Conservation (phyloP, 257 asterid species). For the Forsythia suspensa region DNA sequence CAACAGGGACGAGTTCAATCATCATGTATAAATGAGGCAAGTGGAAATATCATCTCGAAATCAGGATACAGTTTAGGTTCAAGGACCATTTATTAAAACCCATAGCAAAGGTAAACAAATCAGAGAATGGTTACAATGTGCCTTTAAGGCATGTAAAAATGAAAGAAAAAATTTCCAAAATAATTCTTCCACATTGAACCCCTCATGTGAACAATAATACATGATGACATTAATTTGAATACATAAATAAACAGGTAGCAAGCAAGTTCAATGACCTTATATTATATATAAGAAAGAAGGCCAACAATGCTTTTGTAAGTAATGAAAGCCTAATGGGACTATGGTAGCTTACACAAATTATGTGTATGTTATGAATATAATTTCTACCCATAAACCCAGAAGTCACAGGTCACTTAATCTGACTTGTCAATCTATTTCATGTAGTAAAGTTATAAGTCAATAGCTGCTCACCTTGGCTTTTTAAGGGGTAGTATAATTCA, state of each 20-base stretch:
- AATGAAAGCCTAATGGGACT: neutral
- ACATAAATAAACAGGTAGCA: neutral
- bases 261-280: neutral
- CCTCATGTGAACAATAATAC: neutral
- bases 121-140: neutral
- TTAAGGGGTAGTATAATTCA: neutral
- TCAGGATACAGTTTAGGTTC: conserved; percentile 8
- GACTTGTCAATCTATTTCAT: conserved; percentile 13
- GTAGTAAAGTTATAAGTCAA: conserved; percentile 17
- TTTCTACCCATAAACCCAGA: neutral
- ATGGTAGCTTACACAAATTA: neutral
- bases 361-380: neutral
- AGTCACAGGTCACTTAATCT: conserved; percentile 10
- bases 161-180: neutral
- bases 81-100: neutral
- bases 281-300: neutral
- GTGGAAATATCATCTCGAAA: neutral
- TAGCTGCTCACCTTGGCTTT: neutral
- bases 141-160: neutral
- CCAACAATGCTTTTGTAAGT: neutral
- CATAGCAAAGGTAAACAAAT: neutral
- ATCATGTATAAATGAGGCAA: conserved; percentile 14
- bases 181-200: neutral
- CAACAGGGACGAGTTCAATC: conserved; percentile 25
- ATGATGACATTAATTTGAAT: neutral